Conservation (phyloP, 2,329 filamentous ascomycete genomes). For the Plectosphaerella plurivora region DNA sequence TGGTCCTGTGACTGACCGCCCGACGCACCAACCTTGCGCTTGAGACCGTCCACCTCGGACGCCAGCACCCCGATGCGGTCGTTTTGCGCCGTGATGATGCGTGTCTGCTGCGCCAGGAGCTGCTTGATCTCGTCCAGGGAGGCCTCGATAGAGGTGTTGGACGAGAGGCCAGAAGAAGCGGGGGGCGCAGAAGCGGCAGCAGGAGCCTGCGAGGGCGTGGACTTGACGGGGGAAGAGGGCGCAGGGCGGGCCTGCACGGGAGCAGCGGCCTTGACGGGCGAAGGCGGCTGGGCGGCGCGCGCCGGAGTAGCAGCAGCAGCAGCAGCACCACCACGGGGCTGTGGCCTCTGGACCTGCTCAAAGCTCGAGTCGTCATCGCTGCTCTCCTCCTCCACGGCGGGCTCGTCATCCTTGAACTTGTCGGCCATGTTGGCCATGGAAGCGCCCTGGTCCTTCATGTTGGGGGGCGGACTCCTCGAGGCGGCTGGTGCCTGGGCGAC, state of each 20-base stretch:
- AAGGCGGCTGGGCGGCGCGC: conserved; percentile 35
- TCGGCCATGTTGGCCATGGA: conserved; percentile 82
- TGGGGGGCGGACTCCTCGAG: conserved; percentile 51
- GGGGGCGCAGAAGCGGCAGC: conserved; percentile 15
- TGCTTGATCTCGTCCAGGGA: conserved; percentile 74
- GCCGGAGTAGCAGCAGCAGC: conserved; percentile 24
- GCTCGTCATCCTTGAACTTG: conserved; percentile 75
- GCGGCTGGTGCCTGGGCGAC: conserved; percentile 35
- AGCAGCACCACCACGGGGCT: conserved; percentile 49
- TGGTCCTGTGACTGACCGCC: conserved; percentile 50
- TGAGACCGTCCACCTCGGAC: conserved; percentile 73
- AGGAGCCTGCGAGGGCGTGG: conserved; percentile 9
- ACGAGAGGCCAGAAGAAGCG: conserved; percentile 17
- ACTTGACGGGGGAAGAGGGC: conserved; percentile 26
- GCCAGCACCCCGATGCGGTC: conserved; percentile 69
- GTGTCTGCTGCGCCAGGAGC: conserved; percentile 71
- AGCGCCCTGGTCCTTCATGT: conserved; percentile 78
- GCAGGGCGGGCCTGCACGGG: conserved; percentile 9
- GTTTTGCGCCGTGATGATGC: conserved; percentile 72
- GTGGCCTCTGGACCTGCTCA: conserved; percentile 76
- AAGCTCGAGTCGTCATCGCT: conserved; percentile 74
- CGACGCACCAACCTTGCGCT: conserved; percentile 64
- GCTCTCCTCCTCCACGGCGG: conserved; percentile 53
- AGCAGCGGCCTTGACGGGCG: conserved; percentile 35
- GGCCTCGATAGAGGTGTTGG: conserved; percentile 43